These are phyloP conservation scores for Plasmodium blacklocki DNA, from an alignment of 169 alveolate species.

Conservation along the genomic window DNA sequence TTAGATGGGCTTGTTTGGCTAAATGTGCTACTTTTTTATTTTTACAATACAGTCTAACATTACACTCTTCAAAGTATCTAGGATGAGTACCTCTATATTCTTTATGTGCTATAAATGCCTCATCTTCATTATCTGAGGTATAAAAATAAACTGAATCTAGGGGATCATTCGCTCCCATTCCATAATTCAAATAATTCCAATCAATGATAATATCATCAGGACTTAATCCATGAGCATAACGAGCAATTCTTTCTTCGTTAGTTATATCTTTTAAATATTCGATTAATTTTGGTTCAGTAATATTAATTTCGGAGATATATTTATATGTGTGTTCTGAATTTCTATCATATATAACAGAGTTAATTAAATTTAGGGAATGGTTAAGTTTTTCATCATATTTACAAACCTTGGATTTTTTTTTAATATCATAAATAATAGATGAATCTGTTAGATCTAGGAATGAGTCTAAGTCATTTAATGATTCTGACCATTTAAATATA, in stretches of 20 bases:
- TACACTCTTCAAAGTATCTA: constrained; percentile 66
- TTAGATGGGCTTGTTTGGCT: constrained; percentile 65
- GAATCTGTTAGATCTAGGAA: constrained; percentile 64
- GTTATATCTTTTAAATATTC: constrained; percentile 48
- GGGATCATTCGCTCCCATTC: constrained; percentile 73
- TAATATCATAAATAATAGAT: constrained; percentile 63
- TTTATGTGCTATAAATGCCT: constrained; percentile 62
- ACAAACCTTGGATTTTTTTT: constrained; percentile 16
- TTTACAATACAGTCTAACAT: constrained; percentile 65
- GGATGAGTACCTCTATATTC: constrained; percentile 73
- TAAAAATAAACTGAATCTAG: constrained; percentile 63
- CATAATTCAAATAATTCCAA: constrained; percentile 73
- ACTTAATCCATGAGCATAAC: constrained; percentile 64
- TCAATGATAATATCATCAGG: constrained; percentile 72
- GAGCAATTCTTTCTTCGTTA: constrained; percentile 60
- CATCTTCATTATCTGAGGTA: constrained; percentile 71
- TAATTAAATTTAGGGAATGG: constrained; percentile 47
- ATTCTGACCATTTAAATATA: constrained; percentile 73
- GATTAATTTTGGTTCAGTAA: constrained; percentile 61
- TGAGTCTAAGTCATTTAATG: constrained; percentile 46
- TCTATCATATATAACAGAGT: constrained; percentile 73
- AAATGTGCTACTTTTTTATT: constrained; percentile 70
- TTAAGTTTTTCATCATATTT: constrained; percentile 41
- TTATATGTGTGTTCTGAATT: constrained; percentile 60
- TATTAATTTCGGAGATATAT: constrained; percentile 62